These are phyloP conservation scores for Gloeophyllum trabeum DNA, from an alignment of 768 basidiomycete genomes.

Conservation along the genomic window DNA sequence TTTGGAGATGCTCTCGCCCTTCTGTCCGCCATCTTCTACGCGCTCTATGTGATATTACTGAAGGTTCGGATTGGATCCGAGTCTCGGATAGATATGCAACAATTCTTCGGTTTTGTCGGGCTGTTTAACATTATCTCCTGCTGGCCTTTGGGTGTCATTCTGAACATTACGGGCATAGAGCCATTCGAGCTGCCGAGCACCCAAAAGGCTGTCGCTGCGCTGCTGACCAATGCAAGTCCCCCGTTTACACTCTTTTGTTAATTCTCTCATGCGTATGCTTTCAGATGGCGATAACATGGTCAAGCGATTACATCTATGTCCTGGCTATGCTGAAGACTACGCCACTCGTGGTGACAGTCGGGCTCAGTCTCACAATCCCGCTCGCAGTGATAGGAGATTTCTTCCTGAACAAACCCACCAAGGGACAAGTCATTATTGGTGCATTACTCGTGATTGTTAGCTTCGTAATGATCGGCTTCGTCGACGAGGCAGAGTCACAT, in stretches of 20 bases:
- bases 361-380: constrained; percentile 89
- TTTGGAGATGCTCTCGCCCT: constrained; percentile 80
- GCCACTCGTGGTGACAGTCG: constrained; percentile 86
- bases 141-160: constrained; percentile 69
- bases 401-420: constrained; percentile 45
- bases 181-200: constrained; percentile 59
- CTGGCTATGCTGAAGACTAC: constrained; percentile 95
- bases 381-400: constrained; percentile 80
- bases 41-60: constrained; percentile 78
- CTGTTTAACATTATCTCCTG: constrained; percentile 68
- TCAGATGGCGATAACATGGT: constrained; percentile 79
- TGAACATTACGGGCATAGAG: constrained; percentile 68
- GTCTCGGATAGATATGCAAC: constrained; percentile 82
- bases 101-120: constrained; percentile 93
- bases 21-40: constrained; percentile 81
- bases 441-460: constrained; percentile 66
- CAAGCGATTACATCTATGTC: constrained; percentile 80
- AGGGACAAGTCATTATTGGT: constrained; percentile 55
- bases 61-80: constrained; percentile 80
- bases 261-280: constrained; percentile 1
- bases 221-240: constrained; percentile 43
- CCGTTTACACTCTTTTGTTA: constrained; percentile 1
- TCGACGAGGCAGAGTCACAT: too few relatives aligned
- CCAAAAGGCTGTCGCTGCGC: constrained; percentile 31
- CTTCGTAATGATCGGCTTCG: constrained; percentile 63